Conservation (phyloP, 148 eudicot species). For the Diospyros kaki region DNA sequence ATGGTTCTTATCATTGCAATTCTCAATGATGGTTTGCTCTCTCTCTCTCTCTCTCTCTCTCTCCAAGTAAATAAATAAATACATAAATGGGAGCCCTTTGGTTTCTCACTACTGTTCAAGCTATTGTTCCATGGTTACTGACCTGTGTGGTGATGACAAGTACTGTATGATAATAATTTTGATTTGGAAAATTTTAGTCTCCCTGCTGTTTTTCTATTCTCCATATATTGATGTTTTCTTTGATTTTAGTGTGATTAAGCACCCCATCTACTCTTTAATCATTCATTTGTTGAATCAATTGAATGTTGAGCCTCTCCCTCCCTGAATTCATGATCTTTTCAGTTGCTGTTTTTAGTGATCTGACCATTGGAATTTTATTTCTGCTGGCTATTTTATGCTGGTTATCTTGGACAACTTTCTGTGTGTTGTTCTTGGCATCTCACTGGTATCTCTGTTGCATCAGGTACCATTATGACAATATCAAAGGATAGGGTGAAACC, state of each 20-base stretch:
- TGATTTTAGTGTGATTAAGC: too few species aligned
- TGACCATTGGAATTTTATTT: not conserved
- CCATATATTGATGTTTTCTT: not conserved
- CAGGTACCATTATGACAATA: conserved; percentile 98
- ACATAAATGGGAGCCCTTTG: not conserved
- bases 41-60: conserved; percentile 9
- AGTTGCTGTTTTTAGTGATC: not conserved
- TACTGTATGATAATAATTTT: not conserved
- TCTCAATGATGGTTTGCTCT: conserved; percentile 79
- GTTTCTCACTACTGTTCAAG: not conserved
- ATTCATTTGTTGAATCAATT: too few species aligned
- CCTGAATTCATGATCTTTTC: too few species aligned
- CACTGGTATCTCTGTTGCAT: conserved; percentile 13
- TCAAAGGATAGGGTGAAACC: conserved; percentile 99
- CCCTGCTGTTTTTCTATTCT: not conserved
- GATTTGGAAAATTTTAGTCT: not conserved
- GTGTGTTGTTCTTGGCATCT: conserved; percentile 2
- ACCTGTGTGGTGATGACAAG: not conserved
- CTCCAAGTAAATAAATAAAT: not conserved
- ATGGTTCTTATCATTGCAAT: conserved; percentile 99
- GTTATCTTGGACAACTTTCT: conserved; percentile 1
- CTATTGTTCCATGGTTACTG: not conserved
- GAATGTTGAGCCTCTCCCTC: too few species aligned
- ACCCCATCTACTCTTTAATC: not conserved
- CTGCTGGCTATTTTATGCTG: not conserved